Evolutionary conservation across 2,329 filamentous ascomycete species (phyloP), one percentile per base, ranked within the genome.

Genomic region (Colletotrichum sp.): DNA sequence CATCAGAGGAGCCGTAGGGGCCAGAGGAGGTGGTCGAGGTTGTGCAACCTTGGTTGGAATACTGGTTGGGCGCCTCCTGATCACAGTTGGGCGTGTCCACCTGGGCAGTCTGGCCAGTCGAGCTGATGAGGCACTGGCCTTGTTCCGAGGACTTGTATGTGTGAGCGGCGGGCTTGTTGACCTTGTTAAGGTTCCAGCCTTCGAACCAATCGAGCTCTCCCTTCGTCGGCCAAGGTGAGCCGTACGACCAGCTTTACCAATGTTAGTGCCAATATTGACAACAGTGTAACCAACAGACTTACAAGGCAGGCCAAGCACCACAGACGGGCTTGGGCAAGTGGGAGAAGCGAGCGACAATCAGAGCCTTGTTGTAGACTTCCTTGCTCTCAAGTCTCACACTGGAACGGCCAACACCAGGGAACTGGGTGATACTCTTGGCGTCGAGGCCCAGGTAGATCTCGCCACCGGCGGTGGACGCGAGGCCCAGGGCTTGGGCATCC

Each of bases 231-330:
- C 93, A 94, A 77, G 87, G 82, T 55, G 84, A 79, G 39, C 88
- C 88, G 64, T 86, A 86, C 65, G 88, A 86, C 89, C 89, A 91
- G 82, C 85, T 85, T 61, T 44, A 11, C 19, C n/a, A 13, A 12
- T 57, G 27, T 77, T 25, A 76, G 63, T 28, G 6, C 28, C 65
- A n/a, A 30, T 8, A 16, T 13, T 13, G 9, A 61, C 11, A 34
- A 19, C 5, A 16, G 28, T 30, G 7, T 32, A 25, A 19, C 15
- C 4, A 6, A 15, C 32, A 22, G 27, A 80, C 85, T 83, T 85
- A 91, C 88, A 93, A 89, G 85, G 93, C 93, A 4, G 94, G 94
- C 94, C 94, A 96, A 13, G 90, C 88, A 68, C 94, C 94, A 79
- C 94, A 95, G 61, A 88, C 86, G 16, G 89, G 87, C 71, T 86